Base-by-base conservation (phyloP, 768 basidiomycete genomes). In the Panaeolus cyanescens region DNA sequence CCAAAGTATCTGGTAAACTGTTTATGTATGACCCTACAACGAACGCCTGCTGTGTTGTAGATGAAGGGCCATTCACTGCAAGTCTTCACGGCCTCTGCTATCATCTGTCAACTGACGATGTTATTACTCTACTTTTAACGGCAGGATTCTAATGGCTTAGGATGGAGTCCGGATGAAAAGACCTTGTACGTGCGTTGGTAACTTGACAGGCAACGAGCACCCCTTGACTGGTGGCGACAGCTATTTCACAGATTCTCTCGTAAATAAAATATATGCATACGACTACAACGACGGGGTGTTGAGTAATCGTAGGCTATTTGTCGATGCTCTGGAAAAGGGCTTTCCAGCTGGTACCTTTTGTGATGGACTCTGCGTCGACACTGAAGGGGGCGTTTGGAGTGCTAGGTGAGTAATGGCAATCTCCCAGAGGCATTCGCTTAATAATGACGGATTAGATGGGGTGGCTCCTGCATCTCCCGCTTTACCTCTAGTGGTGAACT, bases 161-260 rank as follows among this genome's bases (percentile, higher is more conserved):
- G 85, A 33, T 88, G 86, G 86, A 87, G 80, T 68, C 78, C 79
- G 4, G 85, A 87, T 63, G 83, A 82, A 55, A 83, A 77, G 65
- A 88, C 76, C n/a, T 79, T 88, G 87, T 86, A 64, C 71, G 81
- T 70, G 33, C 19, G 15, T 19, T 53, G 65, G 58, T 22, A 15
- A 28, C 56, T 20, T 63, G 58, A 5, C 20, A 30, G 59, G 19
- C 61, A 8, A 17, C 31, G 30, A 12, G 32, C 56, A 55, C 42
- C 33, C 64, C 50, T 39, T 53, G 19, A 62, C 55, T 50, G 40
- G 55, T 50, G 56, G 67, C 17, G 45, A n/a, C 64, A 89, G 88
- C 71, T 89, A 88, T 73, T 89, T 89, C 69, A 89, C 88, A 59
- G 86, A 90, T 70, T 90, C 87, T 1, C 72, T 83, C 58, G 74